A percentile compares a stretch with the other conserved stretches of the same genome.
These are phyloP conservation scores for Laburnicola sp. DNA, from an alignment of 2,329 filamentous ascomycete genomes.

Conservation along the genomic window DNA sequence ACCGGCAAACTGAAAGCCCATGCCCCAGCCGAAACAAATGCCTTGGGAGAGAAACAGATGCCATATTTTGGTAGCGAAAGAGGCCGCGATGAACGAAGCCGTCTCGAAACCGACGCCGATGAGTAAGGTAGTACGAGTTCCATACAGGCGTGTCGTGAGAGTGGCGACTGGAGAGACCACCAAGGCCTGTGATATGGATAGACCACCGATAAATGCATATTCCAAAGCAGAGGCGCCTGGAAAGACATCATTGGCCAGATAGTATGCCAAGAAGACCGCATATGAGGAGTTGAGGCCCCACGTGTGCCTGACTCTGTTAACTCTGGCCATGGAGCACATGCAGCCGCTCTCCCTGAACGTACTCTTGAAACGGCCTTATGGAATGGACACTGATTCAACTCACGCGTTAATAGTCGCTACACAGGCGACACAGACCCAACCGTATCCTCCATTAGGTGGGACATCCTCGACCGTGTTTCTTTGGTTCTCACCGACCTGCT, in stretches of 20 bases:
- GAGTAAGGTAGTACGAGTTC: slow-evolving; percentile 35
- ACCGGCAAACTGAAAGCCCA: slow-evolving; percentile 49
- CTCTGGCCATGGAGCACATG: no score
- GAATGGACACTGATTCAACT: not conserved
- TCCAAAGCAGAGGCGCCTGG: slow-evolving; percentile 40
- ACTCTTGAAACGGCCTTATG: slow-evolving; percentile 12
- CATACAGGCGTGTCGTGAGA: slow-evolving; percentile 26
- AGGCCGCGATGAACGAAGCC: slow-evolving; percentile 43
- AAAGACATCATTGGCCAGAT: slow-evolving; percentile 42
- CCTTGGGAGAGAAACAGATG: slow-evolving; percentile 50
- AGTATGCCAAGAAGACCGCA: slow-evolving; percentile 51
- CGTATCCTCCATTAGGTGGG: slow-evolving; percentile 53
- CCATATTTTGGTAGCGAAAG: slow-evolving; percentile 45
- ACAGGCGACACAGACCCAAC: slow-evolving; percentile 38
- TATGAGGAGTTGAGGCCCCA: slow-evolving; percentile 24
- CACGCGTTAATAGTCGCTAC: slow-evolving; percentile 22
- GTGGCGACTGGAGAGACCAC: slow-evolving; percentile 40
- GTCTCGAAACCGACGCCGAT: slow-evolving; percentile 40
- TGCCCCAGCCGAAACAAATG: slow-evolving; percentile 45
- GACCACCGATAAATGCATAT: slow-evolving; percentile 48
- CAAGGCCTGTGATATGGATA: slow-evolving; percentile 42
- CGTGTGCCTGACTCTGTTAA: not conserved
- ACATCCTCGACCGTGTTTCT: slow-evolving; percentile 33
- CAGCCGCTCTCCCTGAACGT: no score
- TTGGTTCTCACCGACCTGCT: not conserved